A percentile compares a stretch with the other conserved stretches of the same genome.
phyloP scores from a whole-genome alignment of 768 basidiomycete genomes.

The Tulasnella sp. region DNA sequence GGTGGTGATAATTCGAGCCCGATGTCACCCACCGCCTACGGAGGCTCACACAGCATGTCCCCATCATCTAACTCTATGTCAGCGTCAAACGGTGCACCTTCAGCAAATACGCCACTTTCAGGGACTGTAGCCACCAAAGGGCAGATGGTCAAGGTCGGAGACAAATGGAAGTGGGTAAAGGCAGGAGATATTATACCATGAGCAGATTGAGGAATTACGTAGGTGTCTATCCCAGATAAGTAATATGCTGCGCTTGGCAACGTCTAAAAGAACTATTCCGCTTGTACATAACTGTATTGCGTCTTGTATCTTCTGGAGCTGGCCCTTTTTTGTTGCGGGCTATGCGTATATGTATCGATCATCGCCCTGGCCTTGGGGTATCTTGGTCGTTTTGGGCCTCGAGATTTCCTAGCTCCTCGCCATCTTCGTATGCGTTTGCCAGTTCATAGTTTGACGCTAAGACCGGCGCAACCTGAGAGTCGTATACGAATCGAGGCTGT shows the following conservation, averaged over 20 bases:
- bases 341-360: background rate
- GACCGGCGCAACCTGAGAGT: background rate
- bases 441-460: slow-evolving; percentile 48
- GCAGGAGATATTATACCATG: slow-evolving; percentile 4
- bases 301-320: slow-evolving; percentile 33
- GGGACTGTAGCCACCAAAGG: slow-evolving; percentile 12
- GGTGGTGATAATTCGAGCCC: slow-evolving; percentile 26
- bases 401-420: slow-evolving; percentile 24
- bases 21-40: background rate
- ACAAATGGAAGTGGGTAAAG: slow-evolving; percentile 29
- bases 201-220: background rate
- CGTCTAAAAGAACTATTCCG: slow-evolving; percentile 30
- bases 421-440: slow-evolving; percentile 39
- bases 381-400: background rate
- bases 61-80: background rate
- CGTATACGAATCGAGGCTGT: slow-evolving; percentile 25
- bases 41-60: background rate
- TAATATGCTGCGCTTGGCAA: background rate
- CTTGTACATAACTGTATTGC: slow-evolving; percentile 33
- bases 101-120: background rate
- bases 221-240: background rate
- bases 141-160: slow-evolving; percentile 29
- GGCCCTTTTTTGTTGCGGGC: slow-evolving; percentile 15
- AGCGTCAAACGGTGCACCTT: background rate
- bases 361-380: background rate